A percentile compares a stretch with the other conserved stretches of the same genome.
phyloP scores from a whole-genome alignment of 106 monocot genomes.

The Hemerocallis citrina region DNA sequence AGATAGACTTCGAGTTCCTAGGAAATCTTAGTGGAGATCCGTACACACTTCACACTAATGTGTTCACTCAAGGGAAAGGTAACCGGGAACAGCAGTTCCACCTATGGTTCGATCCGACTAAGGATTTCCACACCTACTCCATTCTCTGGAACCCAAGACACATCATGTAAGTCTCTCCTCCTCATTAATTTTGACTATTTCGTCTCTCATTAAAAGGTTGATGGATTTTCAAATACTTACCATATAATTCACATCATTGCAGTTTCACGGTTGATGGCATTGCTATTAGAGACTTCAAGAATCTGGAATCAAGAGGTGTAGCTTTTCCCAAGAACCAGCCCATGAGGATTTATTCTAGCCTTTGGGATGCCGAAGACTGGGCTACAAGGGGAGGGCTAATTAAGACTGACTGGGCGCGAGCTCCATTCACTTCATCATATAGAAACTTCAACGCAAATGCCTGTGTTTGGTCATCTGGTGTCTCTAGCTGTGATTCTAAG shows the following conservation, averaged over 20 bases:
- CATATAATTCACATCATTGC: too few relatives aligned
- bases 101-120: constrained; percentile 9
- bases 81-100: constrained; percentile 11
- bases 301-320: constrained; percentile 25
- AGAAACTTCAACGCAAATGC: constrained; percentile 26
- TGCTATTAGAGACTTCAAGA: constrained; percentile 43
- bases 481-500: constrained; percentile 9
- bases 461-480: constrained; percentile 18
- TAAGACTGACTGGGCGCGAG: constrained; percentile 45
- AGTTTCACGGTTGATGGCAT: constrained; percentile 34
- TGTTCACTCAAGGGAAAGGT: constrained; percentile 7
- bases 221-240: too few relatives aligned
- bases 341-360: constrained; percentile 43
- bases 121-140: constrained; percentile 9
- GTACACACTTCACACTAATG: constrained; percentile 5
- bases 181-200: too few relatives aligned
- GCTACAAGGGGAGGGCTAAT: constrained; percentile 41
- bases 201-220: too few relatives aligned
- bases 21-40: constrained; percentile 9
- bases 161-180: not conserved
- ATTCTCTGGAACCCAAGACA: constrained; percentile 5
- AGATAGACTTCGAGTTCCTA: constrained; percentile 9
- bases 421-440: constrained; percentile 36
- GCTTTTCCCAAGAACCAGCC: constrained; percentile 35
- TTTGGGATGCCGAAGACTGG: constrained; percentile 53